Conservation (phyloP, 1,139 yeast genomes). For the Pneumocystis murina region DNA sequence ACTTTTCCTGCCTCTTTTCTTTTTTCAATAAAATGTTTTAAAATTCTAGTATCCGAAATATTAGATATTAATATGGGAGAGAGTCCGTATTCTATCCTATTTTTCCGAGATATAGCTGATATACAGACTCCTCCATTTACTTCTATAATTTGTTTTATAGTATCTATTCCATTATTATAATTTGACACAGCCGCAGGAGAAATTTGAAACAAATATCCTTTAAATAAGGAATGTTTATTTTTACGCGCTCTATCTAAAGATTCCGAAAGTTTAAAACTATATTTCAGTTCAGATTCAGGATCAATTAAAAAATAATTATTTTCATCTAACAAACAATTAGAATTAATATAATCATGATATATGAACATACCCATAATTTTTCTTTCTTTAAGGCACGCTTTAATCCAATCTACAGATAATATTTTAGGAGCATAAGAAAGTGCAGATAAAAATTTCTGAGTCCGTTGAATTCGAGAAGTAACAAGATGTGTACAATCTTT, state of each 20-base stretch:
- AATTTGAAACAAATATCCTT: slow-evolving; percentile 20
- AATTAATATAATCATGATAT: slow-evolving; percentile 9
- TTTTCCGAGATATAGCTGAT: slow-evolving; percentile 17
- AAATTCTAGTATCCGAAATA: slow-evolving; percentile 4
- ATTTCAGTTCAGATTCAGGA: slow-evolving; percentile 14
- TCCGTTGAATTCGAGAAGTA: slow-evolving; percentile 67
- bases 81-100: slow-evolving; percentile 7
- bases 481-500: slow-evolving; percentile 27
- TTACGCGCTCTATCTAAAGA: slow-evolving; percentile 23
- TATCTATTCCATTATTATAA: slow-evolving; percentile 52
- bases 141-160: slow-evolving; percentile 40
- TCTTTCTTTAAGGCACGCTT: slow-evolving; percentile 16
- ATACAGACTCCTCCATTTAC: slow-evolving; percentile 49
- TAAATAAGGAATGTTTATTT: slow-evolving; percentile 28
- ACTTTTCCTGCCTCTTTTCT: slow-evolving; percentile 4
- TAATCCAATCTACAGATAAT: slow-evolving; percentile 22
- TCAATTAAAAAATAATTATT: slow-evolving; percentile 18
- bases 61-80: slow-evolving; percentile 14
- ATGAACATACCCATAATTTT: slow-evolving; percentile 9
- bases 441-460: slow-evolving; percentile 61
- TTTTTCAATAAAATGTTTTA: slow-evolving; percentile 6
- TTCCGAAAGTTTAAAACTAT: slow-evolving; percentile 20
- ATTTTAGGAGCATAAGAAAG: slow-evolving; percentile 31
- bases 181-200: slow-evolving; percentile 45
- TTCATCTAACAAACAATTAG: slow-evolving; percentile 16